A percentile compares a stretch with the other conserved stretches of the same genome.
These are phyloP conservation scores for Myrica gale DNA, from an alignment of 306 rosid genomes.

Conservation along the genomic window DNA sequence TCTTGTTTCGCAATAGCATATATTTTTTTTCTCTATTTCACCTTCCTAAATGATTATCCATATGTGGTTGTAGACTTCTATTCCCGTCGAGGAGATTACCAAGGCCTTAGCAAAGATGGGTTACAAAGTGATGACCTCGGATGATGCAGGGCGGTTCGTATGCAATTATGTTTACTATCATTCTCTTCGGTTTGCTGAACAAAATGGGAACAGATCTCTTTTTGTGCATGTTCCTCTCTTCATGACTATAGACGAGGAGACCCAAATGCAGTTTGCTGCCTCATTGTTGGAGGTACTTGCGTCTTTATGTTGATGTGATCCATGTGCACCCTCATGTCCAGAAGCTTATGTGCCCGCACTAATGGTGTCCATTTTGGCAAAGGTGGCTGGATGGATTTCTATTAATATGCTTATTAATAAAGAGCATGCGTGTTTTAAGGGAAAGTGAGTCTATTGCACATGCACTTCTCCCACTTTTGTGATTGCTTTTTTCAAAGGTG, in stretches of 20 bases:
- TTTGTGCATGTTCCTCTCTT: slow-evolving; percentile 94
- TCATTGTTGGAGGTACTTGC: slow-evolving; percentile 80
- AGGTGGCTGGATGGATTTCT: slow-evolving; percentile 28
- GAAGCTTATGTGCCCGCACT: slow-evolving; percentile 22
- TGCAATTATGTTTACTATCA: slow-evolving; percentile 97
- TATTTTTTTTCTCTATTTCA: background rate
- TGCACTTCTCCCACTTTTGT: slow-evolving; percentile 12
- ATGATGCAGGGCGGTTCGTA: slow-evolving; percentile 93
- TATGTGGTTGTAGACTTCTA: slow-evolving; percentile 53
- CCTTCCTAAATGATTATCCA: background rate
- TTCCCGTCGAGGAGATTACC: slow-evolving; percentile 78
- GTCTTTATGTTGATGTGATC: slow-evolving; percentile 44
- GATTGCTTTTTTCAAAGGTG: background rate
- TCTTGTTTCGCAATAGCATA: background rate
- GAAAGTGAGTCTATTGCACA: slow-evolving; percentile 23
- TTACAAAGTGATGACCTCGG: slow-evolving; percentile 75
- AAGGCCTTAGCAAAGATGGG: slow-evolving; percentile 73
- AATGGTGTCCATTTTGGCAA: slow-evolving; percentile 17
- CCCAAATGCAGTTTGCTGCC: slow-evolving; percentile 88
- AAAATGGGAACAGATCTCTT: slow-evolving; percentile 67
- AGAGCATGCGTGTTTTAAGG: slow-evolving; percentile 19
- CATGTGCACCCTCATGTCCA: background rate
- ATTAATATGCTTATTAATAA: slow-evolving; percentile 28
- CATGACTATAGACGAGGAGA: slow-evolving; percentile 66
- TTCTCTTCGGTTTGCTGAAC: slow-evolving; percentile 82